Base-by-base conservation (phyloP, 2,329 filamentous ascomycete genomes). In the Apiospora saccharicola region DNA sequence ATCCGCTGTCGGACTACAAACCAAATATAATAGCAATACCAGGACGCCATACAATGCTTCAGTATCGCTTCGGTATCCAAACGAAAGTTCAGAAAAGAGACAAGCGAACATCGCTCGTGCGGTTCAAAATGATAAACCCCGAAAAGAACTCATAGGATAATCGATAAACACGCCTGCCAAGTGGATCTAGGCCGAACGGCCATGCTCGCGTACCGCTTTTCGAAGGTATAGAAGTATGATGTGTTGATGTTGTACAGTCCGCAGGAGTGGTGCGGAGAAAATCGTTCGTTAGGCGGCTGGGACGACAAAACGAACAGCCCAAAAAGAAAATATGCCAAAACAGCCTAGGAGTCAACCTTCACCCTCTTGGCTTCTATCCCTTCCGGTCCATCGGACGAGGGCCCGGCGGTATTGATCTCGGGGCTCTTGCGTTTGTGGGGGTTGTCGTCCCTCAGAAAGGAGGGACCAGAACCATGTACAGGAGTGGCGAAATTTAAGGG, bases 401-500 rank as follows among this genome's bases (percentile, higher is more conserved):
- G 79, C 2, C 82, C 82, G n/a, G 79, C 81, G 14, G 79, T 80
- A 69, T 82, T 84, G 47, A 83, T 82, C 12, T 90, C 89, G 1
- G 88, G 88, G 72, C 87, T 90, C 81, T 90, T 90, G 73, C 89
- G 82, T 80, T 90, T 90, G n/a, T 82, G 79, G 0, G 82, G 78
- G 69, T 80, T 80, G 37, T 91, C 90, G 26, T 92, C 90, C 72
- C 89, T 84, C 71, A 92, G 77, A 75, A 92, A 92, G 72, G 89
- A 91, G 3, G 90, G 90, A 2, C 90, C 90, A 0, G 86, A 88
- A 1, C 86, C 88, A 1, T 88, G 87, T 1, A 91, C 85, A 0
- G 96, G 96, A 1, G 96, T 98, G 46, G 94, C 93, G 82, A 98
- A 98, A 73, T 95, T 97, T 75, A 98, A 85, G 13, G 96, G 96